These are phyloP conservation scores for Ambrosia artemisiifolia DNA, from an alignment of 129 eudicot genomes.

Conservation along the genomic window DNA sequence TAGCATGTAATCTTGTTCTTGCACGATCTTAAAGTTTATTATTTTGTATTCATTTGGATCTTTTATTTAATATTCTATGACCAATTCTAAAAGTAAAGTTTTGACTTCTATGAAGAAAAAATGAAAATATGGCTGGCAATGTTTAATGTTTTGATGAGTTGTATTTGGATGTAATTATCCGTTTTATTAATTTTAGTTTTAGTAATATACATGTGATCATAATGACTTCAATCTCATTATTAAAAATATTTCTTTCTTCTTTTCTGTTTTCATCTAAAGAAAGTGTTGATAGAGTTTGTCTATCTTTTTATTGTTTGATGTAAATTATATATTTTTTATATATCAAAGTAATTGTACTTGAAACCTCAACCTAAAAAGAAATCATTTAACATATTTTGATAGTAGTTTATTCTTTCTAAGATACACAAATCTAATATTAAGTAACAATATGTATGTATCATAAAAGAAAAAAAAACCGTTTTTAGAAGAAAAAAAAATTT, in stretches of 20 bases:
- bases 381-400: no score
- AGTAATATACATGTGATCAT: not conserved
- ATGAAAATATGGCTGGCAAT: not conserved
- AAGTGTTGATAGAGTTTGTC: not conserved
- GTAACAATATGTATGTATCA: no score
- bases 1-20: conserved; percentile 21
- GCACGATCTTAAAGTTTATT: conserved; percentile 14
- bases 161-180: not conserved
- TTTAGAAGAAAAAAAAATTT: no score
- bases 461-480: no score
- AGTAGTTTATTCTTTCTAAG: no score
- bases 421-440: no score
- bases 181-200: no score
- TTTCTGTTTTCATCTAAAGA: not conserved
- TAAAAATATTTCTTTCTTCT: not conserved
- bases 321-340: not conserved
- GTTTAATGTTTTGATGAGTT: not conserved
- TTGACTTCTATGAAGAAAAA: conserved; percentile 10
- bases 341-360: no score
- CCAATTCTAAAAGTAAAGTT: not conserved
- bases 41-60: conserved; percentile 4
- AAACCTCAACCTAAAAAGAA: no score
- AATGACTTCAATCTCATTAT: not conserved
- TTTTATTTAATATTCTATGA: conserved; percentile 18
- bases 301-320: not conserved